Percentiles rank a stretch among this genome's conserved stretches.
These are phyloP conservation scores for Fusarium haematococcum DNA, from an alignment of 2,329 filamentous ascomycete genomes.

Conservation along the genomic window DNA sequence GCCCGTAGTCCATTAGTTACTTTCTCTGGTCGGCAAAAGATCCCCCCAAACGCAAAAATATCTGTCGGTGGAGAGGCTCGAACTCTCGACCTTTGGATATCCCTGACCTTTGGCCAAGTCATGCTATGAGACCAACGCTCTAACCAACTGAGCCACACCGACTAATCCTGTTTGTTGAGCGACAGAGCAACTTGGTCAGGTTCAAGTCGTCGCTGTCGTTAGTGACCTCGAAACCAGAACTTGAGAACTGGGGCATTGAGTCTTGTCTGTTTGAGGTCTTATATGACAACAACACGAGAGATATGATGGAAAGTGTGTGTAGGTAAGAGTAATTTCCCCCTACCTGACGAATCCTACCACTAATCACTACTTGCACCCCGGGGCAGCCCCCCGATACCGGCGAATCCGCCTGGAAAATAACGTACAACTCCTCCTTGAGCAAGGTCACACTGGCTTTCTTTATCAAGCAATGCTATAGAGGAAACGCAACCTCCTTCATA, in stretches of 20 bases:
- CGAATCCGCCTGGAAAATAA: background rate
- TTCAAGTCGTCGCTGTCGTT: background rate
- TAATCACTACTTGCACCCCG: background rate
- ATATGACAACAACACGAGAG: accelerated
- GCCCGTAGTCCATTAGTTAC: no score
- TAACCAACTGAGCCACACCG: background rate
- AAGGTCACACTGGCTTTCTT: background rate
- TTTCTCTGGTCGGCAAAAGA: background rate
- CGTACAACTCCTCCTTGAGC: background rate
- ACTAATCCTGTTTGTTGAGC: background rate
- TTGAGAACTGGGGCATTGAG: no score
- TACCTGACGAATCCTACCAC: background rate
- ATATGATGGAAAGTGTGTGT: background rate
- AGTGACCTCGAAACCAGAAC: no score
- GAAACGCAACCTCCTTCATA: no score
- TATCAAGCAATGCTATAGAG: background rate
- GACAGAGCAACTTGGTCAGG: background rate
- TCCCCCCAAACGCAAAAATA: background rate
- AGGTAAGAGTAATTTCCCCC: background rate
- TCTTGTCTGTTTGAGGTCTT: background rate
- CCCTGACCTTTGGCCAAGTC: background rate
- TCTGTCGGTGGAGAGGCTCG: background rate
- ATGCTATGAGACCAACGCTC: background rate
- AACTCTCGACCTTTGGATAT: background rate
- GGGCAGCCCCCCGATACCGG: background rate